A percentile compares a stretch with the other conserved stretches of the same genome.
These are phyloP conservation scores for Parafenestella ontariensis DNA, from an alignment of 2,329 filamentous ascomycete genomes.

Conservation along the genomic window DNA sequence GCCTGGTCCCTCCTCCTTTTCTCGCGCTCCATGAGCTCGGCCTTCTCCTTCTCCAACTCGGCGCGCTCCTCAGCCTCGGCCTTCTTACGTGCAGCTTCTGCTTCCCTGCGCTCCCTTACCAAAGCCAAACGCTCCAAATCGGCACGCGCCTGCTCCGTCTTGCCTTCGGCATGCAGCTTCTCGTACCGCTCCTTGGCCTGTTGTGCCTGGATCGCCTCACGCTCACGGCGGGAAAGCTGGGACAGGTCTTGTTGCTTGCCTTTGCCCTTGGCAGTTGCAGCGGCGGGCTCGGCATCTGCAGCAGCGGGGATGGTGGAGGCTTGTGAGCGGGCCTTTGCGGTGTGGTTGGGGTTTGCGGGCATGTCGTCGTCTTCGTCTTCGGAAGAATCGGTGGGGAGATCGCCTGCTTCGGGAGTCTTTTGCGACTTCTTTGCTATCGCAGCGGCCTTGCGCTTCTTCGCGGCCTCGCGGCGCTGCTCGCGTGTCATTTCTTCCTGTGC, in stretches of 20 bases:
- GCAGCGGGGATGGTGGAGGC: constrained; percentile 61
- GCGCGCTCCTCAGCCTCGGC: constrained; percentile 64
- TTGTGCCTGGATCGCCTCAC: constrained; percentile 83
- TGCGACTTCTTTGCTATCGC: constrained; percentile 79
- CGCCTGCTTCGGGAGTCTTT: constrained; percentile 78
- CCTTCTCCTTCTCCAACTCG: constrained; percentile 64
- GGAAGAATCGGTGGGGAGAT: constrained; percentile 77
- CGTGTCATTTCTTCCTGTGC: constrained; percentile 71
- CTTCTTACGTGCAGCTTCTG: constrained; percentile 81
- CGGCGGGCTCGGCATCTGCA: constrained; percentile 55
- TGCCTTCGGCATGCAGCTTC: constrained; percentile 91
- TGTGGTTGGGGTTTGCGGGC: constrained; percentile 92
- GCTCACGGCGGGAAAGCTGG: constrained; percentile 71
- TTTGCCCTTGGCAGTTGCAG: constrained; percentile 61
- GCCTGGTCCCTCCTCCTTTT: constrained; percentile 57
- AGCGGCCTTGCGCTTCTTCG: constrained; percentile 90
- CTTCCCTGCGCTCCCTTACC: constrained; percentile 85
- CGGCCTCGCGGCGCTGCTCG: constrained; percentile 84
- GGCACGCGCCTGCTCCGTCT: constrained; percentile 93
- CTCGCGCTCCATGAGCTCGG: constrained; percentile 56
- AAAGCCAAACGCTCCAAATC: constrained; percentile 83
- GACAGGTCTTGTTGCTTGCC: constrained; percentile 59
- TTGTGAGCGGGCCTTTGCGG: constrained; percentile 70
- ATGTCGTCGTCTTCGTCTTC: constrained; percentile 66
- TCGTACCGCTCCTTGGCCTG: constrained; percentile 89